Evolutionary conservation across 768 basidiomycete species (phyloP), one percentile per base, ranked within the genome.

Genomic region (Agrocybe pediades): DNA sequence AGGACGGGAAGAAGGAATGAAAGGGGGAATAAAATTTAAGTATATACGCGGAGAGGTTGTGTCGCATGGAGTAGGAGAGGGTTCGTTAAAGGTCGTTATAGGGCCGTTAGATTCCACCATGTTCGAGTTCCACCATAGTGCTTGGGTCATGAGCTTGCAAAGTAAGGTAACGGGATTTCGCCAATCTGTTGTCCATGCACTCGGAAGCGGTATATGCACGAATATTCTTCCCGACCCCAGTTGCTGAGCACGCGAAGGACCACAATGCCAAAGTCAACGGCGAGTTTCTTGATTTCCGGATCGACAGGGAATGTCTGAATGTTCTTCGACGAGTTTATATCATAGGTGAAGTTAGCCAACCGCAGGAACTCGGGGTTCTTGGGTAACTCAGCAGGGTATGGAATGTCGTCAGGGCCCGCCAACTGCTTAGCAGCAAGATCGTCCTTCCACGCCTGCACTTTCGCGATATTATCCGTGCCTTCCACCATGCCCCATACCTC

Each of bases 401-500:
- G 68, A n/a, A 68, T 72, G 23, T 57, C 62, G 21, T 71, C 67
- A 19, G 21, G 42, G 61, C 62, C 48, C 65, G 65, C 29, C 66
- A 70, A 64, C 49, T 43, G 59, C 41, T 46, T 47, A 41, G 58
- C 49, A 0, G 49, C 59, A 9, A 52, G 41, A 19, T 73, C 74
- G 57, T 70, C 77, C 57, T 71, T 74, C 76, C 86, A 91, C 49
- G 71, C 78, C 23, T 63, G 64, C 24, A 90, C 74, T 66, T 85
- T 88, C 29, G 69, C 79, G 6, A 84, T 50, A 59, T 95, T 91
- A 46, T 90, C 88, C 46, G 64, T 55, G 9, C 90, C 91, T 58
- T 97, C 94, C 27, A 96, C 81, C 59, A 94, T 69, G 0, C 86
- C 95, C 95, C 94, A 96, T 4, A 96, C 82, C 61, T 97, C 92